Percentiles rank a stretch among this genome's conserved stretches.
Evolutionary conservation across 768 basidiomycete genomes (phyloP).

Genomic region (Neoboletus magnificus): DNA sequence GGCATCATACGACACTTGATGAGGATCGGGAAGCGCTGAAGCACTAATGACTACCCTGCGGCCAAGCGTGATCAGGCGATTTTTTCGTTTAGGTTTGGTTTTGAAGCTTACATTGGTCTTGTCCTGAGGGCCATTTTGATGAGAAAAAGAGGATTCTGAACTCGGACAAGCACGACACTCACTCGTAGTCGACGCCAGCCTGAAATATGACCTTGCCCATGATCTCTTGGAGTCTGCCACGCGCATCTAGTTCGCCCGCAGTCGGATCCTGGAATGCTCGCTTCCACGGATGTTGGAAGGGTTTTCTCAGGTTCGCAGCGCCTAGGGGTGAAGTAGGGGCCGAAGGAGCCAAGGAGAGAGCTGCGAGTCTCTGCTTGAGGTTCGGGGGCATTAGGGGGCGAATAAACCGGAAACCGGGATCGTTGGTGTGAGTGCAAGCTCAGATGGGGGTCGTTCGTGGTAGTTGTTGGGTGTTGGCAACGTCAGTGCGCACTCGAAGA

Average conservation of each 20-base stretch:
- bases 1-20: constrained; percentile 70
- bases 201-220: constrained; percentile 78
- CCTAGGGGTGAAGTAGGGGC: constrained; percentile 40
- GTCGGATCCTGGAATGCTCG: constrained; percentile 29
- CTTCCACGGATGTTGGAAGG: constrained; percentile 57
- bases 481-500: background rate
- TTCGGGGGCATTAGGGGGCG: constrained; percentile 32
- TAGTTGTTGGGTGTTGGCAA: background rate
- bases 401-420: background rate
- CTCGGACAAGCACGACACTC: constrained; percentile 28
- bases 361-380: constrained; percentile 66
- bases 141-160: constrained; percentile 10
- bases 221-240: constrained; percentile 56
- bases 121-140: constrained; percentile 48
- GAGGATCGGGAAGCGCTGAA: constrained; percentile 79
- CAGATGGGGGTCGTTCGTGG: background rate
- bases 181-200: constrained; percentile 91
- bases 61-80: constrained; percentile 7
- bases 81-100: background rate
- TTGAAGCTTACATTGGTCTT: constrained; percentile 69
- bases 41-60: constrained; percentile 81
- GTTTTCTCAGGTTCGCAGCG: constrained; percentile 27
- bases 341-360: constrained; percentile 53
- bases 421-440: background rate
- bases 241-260: constrained; percentile 26